These are phyloP conservation scores for Arthromyces matolae DNA, from an alignment of 768 basidiomycete species.

Conservation along the genomic window DNA sequence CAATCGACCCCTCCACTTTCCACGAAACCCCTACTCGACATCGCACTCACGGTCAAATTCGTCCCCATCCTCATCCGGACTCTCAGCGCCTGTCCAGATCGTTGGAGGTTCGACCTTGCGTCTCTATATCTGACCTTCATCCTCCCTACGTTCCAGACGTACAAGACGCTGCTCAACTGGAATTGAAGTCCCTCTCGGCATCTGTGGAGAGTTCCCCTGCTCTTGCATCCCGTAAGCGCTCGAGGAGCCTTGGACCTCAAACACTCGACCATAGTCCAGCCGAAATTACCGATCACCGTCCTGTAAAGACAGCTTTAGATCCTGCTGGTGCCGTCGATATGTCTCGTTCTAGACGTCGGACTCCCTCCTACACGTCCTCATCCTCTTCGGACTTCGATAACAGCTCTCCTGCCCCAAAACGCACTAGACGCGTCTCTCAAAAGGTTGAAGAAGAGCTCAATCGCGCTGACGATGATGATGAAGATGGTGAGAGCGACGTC, in stretches of 20 bases:
- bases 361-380: constrained; percentile 14
- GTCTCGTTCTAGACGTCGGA: constrained; percentile 5
- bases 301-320: background rate
- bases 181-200: background rate
- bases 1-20: constrained; percentile 9
- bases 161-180: background rate
- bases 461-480: constrained; percentile 1
- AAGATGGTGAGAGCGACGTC: constrained; percentile 14
- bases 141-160: constrained; percentile 14
- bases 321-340: background rate
- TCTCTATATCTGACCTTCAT: constrained; percentile 19
- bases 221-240: constrained; percentile 6
- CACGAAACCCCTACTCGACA: constrained; percentile 1
- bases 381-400: constrained; percentile 10
- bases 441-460: constrained; percentile 1
- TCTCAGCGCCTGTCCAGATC: constrained; percentile 4
- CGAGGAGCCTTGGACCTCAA: constrained; percentile 1
- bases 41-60: background rate
- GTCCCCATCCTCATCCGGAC: constrained; percentile 2
- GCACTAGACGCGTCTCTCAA: constrained; percentile 4
- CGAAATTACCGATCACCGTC: background rate
- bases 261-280: background rate
- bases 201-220: background rate
- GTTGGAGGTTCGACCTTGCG: constrained; percentile 7
- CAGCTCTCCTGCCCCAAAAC: constrained; percentile 5